A percentile compares a stretch with the other conserved stretches of the same genome.
These are phyloP conservation scores for Coprinopsis marcescibilis DNA, from an alignment of 768 basidiomycete genomes.

Conservation along the genomic window DNA sequence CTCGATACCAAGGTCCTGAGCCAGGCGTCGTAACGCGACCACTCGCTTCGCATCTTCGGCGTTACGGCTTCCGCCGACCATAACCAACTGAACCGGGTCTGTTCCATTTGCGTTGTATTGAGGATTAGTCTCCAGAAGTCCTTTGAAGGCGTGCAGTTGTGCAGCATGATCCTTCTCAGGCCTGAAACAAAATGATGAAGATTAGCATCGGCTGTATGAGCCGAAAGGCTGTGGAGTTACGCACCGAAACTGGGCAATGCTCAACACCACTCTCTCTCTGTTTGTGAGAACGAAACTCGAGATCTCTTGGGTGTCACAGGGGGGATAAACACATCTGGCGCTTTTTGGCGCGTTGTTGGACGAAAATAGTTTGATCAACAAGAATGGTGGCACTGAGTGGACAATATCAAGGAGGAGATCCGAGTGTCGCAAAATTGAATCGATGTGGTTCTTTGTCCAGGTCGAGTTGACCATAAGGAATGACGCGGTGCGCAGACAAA, in stretches of 20 bases:
- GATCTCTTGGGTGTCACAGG: constrained; percentile 83
- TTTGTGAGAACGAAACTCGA: constrained; percentile 44
- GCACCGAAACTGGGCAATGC: constrained; percentile 90
- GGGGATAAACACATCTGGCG: constrained; percentile 74
- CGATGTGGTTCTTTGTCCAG: constrained; percentile 87
- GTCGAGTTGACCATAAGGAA: constrained; percentile 93
- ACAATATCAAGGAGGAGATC: constrained; percentile 44
- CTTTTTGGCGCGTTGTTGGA: constrained; percentile 19
- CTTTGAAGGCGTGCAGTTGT: constrained; percentile 67
- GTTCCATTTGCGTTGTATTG: constrained; percentile 36
- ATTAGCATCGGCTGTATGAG: too few species aligned
- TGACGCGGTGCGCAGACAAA: constrained; percentile 63
- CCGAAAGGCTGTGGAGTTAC: neutral
- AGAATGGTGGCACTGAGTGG: constrained; percentile 38
- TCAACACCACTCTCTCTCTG: constrained; percentile 66
- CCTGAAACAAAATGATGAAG: constrained; percentile 28
- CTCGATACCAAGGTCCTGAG: constrained; percentile 56
- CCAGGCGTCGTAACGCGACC: constrained; percentile 48
- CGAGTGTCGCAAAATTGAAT: constrained; percentile 58
- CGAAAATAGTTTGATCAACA: constrained; percentile 25
- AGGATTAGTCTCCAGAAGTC: constrained; percentile 54
- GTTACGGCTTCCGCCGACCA: constrained; percentile 86
- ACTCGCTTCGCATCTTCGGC: constrained; percentile 68
- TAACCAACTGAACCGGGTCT: constrained; percentile 49
- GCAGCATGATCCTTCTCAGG: constrained; percentile 92